Conservation (phyloP, 768 basidiomycete species). For the Mycena epipterygia region DNA sequence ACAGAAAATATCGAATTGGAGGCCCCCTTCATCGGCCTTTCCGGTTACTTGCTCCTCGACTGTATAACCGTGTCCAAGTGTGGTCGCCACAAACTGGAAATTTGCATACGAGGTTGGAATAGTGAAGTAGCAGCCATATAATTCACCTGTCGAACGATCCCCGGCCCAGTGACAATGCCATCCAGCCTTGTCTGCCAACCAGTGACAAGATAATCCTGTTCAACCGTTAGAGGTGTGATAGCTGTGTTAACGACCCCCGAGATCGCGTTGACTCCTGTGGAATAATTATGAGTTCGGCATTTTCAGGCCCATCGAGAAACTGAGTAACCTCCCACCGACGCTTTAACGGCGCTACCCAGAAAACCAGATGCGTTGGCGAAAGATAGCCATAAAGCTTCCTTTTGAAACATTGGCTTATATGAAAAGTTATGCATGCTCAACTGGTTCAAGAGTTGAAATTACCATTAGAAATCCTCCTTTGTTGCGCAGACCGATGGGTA, state of each 20-base stretch:
- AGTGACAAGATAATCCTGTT: not conserved
- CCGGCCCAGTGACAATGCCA: not conserved
- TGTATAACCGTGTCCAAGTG: not conserved
- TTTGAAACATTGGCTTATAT: not conserved
- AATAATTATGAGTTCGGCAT: not conserved
- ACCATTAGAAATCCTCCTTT: not conserved
- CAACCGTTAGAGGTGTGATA: not conserved
- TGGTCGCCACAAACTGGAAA: not conserved
- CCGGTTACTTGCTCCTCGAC: conserved; percentile 5
- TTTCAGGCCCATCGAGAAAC: not conserved
- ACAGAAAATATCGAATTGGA: not conserved
- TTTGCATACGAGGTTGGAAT: too few species aligned
- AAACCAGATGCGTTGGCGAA: not conserved
- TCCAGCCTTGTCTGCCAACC: not conserved
- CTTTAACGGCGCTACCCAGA: not conserved
- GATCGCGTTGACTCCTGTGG: not conserved
- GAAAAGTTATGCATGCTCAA: too few species aligned
- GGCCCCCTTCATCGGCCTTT: not conserved
- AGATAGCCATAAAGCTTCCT: not conserved
- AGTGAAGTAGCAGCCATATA: too few species aligned
- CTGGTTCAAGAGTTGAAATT: too few species aligned
- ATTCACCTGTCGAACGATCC: not conserved
- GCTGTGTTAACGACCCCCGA: not conserved
- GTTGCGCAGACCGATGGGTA: not conserved
- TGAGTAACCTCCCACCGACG: not conserved